phyloP scores from a whole-genome alignment of 768 basidiomycete genomes.

The Naematelia encephala region DNA sequence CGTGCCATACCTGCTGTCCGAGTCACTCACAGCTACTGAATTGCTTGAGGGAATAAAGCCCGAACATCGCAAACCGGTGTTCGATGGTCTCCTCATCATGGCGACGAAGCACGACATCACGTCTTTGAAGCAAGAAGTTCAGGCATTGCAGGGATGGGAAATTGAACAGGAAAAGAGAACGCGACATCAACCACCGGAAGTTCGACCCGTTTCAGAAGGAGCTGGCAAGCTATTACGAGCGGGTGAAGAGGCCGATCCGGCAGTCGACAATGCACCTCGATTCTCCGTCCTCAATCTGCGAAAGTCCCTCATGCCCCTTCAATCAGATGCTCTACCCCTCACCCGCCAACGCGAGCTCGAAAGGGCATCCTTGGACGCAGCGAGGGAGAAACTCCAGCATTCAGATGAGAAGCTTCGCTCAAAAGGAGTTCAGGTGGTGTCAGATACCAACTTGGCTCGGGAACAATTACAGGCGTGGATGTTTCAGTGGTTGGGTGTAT shows the following conservation, averaged over 20 bases:
- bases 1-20: constrained; percentile 26
- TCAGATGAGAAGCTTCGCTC: constrained; percentile 21
- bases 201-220: neutral
- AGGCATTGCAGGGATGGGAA: neutral
- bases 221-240: neutral
- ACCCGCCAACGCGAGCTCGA: constrained; percentile 42
- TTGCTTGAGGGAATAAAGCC: constrained; percentile 26
- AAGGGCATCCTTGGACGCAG: constrained; percentile 40
- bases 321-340: constrained; percentile 22
- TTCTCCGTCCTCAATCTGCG: constrained; percentile 45
- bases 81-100: constrained; percentile 20
- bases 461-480: constrained; percentile 47
- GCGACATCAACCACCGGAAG: neutral
- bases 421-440: constrained; percentile 8
- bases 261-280: constrained; percentile 22
- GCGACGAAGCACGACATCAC: constrained; percentile 24
- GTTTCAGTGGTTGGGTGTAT: constrained; percentile 32
- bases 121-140: neutral
- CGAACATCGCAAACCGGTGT: constrained; percentile 29
- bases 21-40: constrained; percentile 15
- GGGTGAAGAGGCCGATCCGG: neutral
- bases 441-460: constrained; percentile 23
- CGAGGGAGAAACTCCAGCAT: constrained; percentile 39
- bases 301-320: constrained; percentile 55
- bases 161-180: constrained; percentile 23